A percentile compares a stretch with the other conserved stretches of the same genome.
Evolutionary conservation across 805 yeast species (phyloP).

Genomic region (Candida montana): DNA sequence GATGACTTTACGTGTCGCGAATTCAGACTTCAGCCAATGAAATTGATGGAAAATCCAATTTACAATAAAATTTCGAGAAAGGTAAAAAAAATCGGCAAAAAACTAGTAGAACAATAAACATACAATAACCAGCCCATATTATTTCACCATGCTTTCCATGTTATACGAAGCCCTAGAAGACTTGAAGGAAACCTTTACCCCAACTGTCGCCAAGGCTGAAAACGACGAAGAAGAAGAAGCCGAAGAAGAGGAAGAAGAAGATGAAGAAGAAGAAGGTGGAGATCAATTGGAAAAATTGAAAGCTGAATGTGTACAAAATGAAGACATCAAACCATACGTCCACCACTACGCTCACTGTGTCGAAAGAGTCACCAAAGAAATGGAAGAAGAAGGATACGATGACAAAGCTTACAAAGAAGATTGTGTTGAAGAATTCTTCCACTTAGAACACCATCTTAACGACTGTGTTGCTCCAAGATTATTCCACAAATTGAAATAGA

Average conservation of each 20-base stretch:
- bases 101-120: background rate
- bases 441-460: slow-evolving; percentile 87
- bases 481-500: slow-evolving; percentile 75
- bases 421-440: slow-evolving; percentile 97
- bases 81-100: slow-evolving; percentile 4
- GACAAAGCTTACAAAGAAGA: slow-evolving; percentile 85
- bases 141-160: slow-evolving; percentile 34
- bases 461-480: slow-evolving; percentile 88
- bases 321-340: slow-evolving; percentile 62
- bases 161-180: slow-evolving; percentile 45
- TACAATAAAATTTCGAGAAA: slow-evolving; percentile 10
- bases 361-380: slow-evolving; percentile 87
- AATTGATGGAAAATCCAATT: slow-evolving; percentile 14
- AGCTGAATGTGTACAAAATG: slow-evolving; percentile 64
- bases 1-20: too few species aligned
- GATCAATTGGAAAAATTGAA: slow-evolving; percentile 63
- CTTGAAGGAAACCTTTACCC: slow-evolving; percentile 72
- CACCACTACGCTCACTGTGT: slow-evolving; percentile 94
- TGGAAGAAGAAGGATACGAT: slow-evolving; percentile 78
- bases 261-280: slow-evolving; percentile 59
- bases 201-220: slow-evolving; percentile 81
- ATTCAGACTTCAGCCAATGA: slow-evolving; percentile 15
- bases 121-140: too few species aligned
- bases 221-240: slow-evolving; percentile 27
- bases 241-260: slow-evolving; percentile 33